These are phyloP conservation scores for Diversispora epigaea DNA, from an alignment of 192 early-diverging fungal genomes.

Conservation along the genomic window DNA sequence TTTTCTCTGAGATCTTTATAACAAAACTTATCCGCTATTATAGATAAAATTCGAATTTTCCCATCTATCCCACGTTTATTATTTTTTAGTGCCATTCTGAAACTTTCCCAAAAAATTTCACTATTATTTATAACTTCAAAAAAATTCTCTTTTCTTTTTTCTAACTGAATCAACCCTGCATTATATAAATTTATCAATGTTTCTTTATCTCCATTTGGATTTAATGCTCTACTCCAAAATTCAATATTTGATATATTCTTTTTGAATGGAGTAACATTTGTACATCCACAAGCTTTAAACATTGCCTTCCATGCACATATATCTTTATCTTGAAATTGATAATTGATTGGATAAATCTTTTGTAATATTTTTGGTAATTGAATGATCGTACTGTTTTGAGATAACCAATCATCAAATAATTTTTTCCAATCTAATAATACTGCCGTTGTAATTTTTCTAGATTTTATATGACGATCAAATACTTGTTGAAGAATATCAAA, in stretches of 20 bases:
- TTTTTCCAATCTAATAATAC: neutral
- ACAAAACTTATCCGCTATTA: neutral
- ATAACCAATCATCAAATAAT: constrained; percentile 9
- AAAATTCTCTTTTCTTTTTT: too few species aligned
- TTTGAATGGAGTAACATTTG: neutral
- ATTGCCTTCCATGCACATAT: constrained; percentile 10
- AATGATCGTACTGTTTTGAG: neutral
- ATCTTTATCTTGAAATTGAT: constrained; percentile 3
- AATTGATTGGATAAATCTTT: neutral
- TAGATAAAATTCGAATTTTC: too few species aligned
- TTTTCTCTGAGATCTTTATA: constrained; percentile 2
- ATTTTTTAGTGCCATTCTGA: neutral
- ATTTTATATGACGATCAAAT: too few species aligned
- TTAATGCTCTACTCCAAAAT: neutral
- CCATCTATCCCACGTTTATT: neutral
- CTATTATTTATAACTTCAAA: neutral
- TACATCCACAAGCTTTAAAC: neutral
- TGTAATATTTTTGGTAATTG: neutral
- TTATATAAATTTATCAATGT: too few species aligned
- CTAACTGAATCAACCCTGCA: neutral
- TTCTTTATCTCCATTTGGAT: constrained; percentile 2
- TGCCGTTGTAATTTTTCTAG: neutral
- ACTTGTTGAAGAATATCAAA: too few species aligned
- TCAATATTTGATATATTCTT: neutral
- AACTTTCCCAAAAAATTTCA: neutral